Conservation (phyloP, 108 stramenopile genomes). For the Cylindrotheca closterium region DNA sequence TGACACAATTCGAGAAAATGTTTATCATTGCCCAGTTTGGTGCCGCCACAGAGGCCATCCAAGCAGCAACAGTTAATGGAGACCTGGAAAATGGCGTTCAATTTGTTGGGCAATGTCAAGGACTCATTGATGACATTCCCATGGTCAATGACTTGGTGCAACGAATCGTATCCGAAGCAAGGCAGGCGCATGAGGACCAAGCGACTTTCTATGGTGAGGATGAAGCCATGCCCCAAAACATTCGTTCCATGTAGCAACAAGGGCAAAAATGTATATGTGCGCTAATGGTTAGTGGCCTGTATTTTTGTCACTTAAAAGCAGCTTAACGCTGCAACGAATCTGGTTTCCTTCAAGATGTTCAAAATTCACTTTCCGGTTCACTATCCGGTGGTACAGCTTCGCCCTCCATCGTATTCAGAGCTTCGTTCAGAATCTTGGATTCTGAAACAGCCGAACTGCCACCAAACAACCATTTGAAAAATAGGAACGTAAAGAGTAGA, state of each 20-base stretch:
- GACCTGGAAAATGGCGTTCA: constrained; percentile 77
- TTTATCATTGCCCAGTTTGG: constrained; percentile 84
- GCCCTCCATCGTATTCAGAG: too few relatives aligned
- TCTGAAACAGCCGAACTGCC: too few relatives aligned
- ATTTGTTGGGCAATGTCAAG: constrained; percentile 84
- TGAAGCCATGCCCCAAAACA: too few relatives aligned
- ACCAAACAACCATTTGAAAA: too few relatives aligned
- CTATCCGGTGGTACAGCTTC: too few relatives aligned
- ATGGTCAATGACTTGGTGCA: constrained; percentile 75
- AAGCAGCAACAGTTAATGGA: constrained; percentile 79
- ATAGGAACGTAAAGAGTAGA: too few relatives aligned
- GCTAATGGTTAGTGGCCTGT: too few relatives aligned
- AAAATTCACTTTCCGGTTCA: too few relatives aligned
- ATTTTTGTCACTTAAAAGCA: too few relatives aligned
- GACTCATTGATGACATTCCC: constrained; percentile 80
- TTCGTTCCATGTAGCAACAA: neutral
- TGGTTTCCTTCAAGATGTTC: too few relatives aligned
- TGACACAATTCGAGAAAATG: constrained; percentile 82
- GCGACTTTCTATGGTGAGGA: constrained; percentile 6
- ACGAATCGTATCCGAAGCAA: constrained; percentile 66
- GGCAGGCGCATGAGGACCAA: constrained; percentile 30
- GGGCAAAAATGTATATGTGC: neutral
- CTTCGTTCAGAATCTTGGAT: too few relatives aligned
- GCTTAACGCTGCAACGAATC: too few relatives aligned
- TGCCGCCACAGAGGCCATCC: constrained; percentile 76